Percentiles rank a stretch among this genome's conserved stretches.
Conservation (phyloP, 1,284 basidiomycete genomes). For the Leccinum griseonigrum region DNA sequence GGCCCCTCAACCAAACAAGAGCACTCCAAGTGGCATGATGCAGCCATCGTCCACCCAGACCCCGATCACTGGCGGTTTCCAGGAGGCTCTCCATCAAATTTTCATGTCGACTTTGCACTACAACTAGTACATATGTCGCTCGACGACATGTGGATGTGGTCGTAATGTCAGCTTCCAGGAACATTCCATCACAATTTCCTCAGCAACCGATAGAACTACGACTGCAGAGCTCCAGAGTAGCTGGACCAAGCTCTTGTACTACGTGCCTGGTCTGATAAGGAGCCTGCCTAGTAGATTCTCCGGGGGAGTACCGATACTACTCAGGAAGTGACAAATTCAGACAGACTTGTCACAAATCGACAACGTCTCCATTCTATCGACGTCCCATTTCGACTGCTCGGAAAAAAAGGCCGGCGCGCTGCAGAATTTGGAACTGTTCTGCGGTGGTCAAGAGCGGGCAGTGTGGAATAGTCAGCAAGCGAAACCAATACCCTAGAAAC, state of each 20-base stretch:
- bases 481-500: neutral
- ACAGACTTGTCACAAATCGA: neutral
- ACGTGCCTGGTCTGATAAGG: neutral
- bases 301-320: neutral
- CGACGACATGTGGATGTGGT: neutral
- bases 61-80: slow-evolving; percentile 10
- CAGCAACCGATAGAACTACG: neutral
- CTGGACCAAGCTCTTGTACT: neutral
- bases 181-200: neutral
- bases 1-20: neutral
- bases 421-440: neutral
- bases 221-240: neutral
- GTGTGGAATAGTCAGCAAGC: neutral
- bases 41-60: neutral
- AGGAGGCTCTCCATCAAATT: slow-evolving; percentile 3
- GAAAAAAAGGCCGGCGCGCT: neutral
- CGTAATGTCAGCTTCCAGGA: neutral
- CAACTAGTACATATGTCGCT: neutral
- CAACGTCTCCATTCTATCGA: neutral
- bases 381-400: neutral
- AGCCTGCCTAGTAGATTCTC: neutral
- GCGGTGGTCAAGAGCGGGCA: neutral
- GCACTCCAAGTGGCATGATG: neutral
- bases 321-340: neutral
- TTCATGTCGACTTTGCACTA: neutral